A percentile compares a stretch with the other conserved stretches of the same genome.
Evolutionary conservation across 1,284 basidiomycete genomes (phyloP).

Genomic region (Trichosporon ovoides): DNA sequence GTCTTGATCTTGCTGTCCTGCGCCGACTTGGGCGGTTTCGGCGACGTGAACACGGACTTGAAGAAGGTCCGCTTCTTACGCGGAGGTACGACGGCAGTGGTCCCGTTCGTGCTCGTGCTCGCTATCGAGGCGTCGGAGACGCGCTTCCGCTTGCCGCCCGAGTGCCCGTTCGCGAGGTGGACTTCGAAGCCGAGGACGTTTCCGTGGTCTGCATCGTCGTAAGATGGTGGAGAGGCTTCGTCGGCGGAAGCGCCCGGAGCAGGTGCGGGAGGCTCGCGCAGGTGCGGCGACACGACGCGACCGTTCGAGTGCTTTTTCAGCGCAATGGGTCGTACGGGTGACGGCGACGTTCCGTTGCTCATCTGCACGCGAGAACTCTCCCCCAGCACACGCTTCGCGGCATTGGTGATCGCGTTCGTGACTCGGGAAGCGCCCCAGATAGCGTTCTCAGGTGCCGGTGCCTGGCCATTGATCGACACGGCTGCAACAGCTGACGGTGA

Average conservation of each 20-base stretch:
- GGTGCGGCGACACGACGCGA: not conserved
- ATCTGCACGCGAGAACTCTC: not conserved
- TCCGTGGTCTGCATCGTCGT: not conserved
- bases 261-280: not conserved
- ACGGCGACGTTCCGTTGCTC: not conserved
- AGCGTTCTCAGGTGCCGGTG: not conserved
- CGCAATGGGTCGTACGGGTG: not conserved
- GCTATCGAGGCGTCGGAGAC: not conserved
- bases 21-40: not conserved
- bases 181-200: not conserved
- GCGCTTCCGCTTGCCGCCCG: not conserved
- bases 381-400: not conserved
- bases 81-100: not conserved
- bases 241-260: not conserved
- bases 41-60: not conserved
- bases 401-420: not conserved
- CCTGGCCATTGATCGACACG: not conserved
- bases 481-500: not conserved
- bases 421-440: not conserved
- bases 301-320: not conserved
- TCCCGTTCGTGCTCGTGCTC: not conserved
- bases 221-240: not conserved
- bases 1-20: not conserved
- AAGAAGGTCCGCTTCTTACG: constrained; percentile 5
- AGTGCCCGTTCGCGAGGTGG: not conserved